phyloP scores from a whole-genome alignment of 192 early-diverging fungal species.

The Obelidium mucronatum region DNA sequence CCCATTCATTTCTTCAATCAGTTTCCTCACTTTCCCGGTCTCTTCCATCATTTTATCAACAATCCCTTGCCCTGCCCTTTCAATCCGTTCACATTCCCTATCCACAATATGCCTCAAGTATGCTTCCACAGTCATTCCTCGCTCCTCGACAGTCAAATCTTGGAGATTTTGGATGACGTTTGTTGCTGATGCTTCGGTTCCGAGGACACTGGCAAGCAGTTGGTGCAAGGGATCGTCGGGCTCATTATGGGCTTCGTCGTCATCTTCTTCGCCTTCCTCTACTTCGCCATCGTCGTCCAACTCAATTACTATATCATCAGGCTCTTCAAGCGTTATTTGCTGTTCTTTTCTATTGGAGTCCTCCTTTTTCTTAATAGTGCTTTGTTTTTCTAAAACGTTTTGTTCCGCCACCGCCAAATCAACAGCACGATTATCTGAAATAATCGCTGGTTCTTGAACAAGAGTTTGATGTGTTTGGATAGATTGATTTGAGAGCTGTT shows the following conservation, averaged over 20 bases:
- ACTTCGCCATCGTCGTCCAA: no score
- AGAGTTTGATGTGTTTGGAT: no score
- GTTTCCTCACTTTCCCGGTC: neutral
- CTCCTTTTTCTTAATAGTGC: no score
- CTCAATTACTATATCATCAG: no score
- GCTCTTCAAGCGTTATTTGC: no score
- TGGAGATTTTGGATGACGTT: neutral
- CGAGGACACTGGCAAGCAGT: neutral
- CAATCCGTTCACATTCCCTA: neutral
- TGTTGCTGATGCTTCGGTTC: neutral
- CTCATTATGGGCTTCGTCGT: neutral
- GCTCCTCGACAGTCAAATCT: conserved; percentile 8
- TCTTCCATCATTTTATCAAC: neutral
- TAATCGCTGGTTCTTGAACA: neutral
- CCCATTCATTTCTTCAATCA: neutral
- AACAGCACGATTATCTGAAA: neutral
- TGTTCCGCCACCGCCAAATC: neutral
- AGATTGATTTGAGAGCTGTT: neutral
- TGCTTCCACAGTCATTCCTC: neutral
- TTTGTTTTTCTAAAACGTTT: neutral
- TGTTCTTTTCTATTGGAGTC: no score
- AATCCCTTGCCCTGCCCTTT: neutral
- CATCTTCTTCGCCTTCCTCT: neutral
- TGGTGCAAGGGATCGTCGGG: neutral
- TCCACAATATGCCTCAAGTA: neutral